These are phyloP conservation scores for Pseudoscleropodium purum DNA, from an alignment of 225 moss, liverwort and hornwort genomes.

Conservation along the genomic window DNA sequence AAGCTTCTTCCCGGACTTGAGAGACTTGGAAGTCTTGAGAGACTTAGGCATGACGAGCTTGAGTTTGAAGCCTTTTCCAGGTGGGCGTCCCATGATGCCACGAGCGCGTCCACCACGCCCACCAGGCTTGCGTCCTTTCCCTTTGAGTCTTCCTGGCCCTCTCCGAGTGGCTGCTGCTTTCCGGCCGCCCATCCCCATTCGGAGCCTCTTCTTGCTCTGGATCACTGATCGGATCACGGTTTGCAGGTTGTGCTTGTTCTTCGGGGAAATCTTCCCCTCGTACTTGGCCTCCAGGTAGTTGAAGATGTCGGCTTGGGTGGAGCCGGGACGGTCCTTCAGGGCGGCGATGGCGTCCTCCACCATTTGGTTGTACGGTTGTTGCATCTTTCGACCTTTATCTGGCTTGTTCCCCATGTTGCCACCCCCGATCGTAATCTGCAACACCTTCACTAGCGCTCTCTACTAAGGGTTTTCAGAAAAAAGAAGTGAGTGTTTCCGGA, in stretches of 20 bases:
- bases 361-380: slow-evolving; percentile 30
- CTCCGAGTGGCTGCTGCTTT: not conserved
- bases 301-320: slow-evolving; percentile 33
- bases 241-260: slow-evolving; percentile 14
- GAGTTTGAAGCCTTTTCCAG: not conserved
- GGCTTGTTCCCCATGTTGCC: slow-evolving; percentile 40
- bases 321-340: slow-evolving; percentile 40
- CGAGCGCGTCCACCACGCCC: not conserved
- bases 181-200: not conserved
- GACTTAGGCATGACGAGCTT: not conserved
- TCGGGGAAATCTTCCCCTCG: slow-evolving; percentile 15
- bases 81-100: not conserved
- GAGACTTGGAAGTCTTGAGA: not conserved
- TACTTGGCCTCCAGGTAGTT: slow-evolving; percentile 42
- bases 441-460: not conserved
- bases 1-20: not conserved
- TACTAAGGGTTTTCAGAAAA: not conserved
- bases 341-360: slow-evolving; percentile 38
- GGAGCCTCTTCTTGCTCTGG: slow-evolving; percentile 2
- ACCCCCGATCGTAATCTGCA: not conserved
- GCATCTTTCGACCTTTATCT: not conserved
- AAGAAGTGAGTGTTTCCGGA: not conserved
- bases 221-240: slow-evolving; percentile 13
- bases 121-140: not conserved
- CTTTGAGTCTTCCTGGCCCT: not conserved